Evolutionary conservation across 345 rosid species (phyloP), one percentile per base, ranked within the genome.

Genomic region (Aethionema arabicum): DNA sequence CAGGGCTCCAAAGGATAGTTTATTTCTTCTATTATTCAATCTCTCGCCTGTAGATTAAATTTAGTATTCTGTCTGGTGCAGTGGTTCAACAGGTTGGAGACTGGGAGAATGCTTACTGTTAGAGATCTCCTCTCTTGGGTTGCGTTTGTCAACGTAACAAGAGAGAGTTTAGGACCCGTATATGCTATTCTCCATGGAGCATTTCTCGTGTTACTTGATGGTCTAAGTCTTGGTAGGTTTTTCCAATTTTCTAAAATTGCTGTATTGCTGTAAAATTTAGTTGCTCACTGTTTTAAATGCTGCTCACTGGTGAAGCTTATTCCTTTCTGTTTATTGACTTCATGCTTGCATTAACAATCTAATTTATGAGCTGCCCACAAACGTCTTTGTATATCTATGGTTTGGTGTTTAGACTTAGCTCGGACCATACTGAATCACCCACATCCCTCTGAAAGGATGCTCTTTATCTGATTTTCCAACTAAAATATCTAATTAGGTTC

Each of bases 51-150:
- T 30, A 30, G 11, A 56, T 66, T 47, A 8, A 53, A 9, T 31
- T 15, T n/a, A 7, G 7, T 45, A 39, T 38, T 54, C 48, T 74
- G n/a, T 61, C 56, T 42, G 32, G 56, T 82, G 52, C 87, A 87
- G 96, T 89, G 91, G 93, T 89, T 89, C 61, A 85, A 86, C 73
- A 68, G 75, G 72, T 77, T 83, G 79, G 83, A 80, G 68, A 70
- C 78, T 12, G 98, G 88, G 70, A 87, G 93, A 73, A 66, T 56
- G 42, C 95, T 89, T 51, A 92, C 98, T 35, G 85, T 89, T 62
- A 85, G 98, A 79, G 98, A 92, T 80, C 91, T 92, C 47, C 77
- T 92, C 43, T 85, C 98, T 50, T 92, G 98, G 98, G 64, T 89
- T 62, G 77, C 78, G 38, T 92, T 92, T 74, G 72, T 87, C 52